Base-by-base conservation (phyloP, 1,284 basidiomycete species). In the Ganoderma boninense region DNA sequence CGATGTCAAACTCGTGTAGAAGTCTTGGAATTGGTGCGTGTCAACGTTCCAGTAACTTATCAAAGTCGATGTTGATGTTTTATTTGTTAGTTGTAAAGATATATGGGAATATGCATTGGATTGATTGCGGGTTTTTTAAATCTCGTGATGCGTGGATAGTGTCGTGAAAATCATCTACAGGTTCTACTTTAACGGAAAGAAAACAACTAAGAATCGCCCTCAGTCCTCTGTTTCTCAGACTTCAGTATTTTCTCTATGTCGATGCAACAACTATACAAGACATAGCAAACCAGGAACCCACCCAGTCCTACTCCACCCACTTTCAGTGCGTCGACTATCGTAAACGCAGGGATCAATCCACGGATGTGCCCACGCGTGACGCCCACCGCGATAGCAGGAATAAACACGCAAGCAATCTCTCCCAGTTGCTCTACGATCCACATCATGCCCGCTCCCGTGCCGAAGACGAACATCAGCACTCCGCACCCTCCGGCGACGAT, bases 1-100 rank as follows among this genome's bases (percentile, higher is more conserved):
- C 23, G 74, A 76, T 20, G 67, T 75, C 52, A 74, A 72, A 63
- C 68, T 64, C 35, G 73, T 72, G 23, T 70, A 52, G 23, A 54
- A 26, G 23, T 54, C 23, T 54, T 13, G 23, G n/a, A 26, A 38
- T 23, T 40, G 57, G 57, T 40, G 23, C 35, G 57, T 60, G 10
- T 40, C 38, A 40, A 40, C 11, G 38, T 20, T n/a, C 18, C 38
- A 4, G 11, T 13, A n/a, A 5, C n/a, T 54, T 29, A 23, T 0
- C n/a, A 23, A 32, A 3, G 20, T 35, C 16, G 16, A 54, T 54
- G 23, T 26, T 54, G 23, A 54, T 14, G 49, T 6, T 26, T 0
- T 23, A 16, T 13, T 26, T 16, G 23, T 14, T 13, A 54, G 11
- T 29, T 54, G 46, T 13, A 6, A 56, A 29, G 13, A 56, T 26